Base-by-base conservation (phyloP, 768 basidiomycete species). In the Gymnopilus dilepis region DNA sequence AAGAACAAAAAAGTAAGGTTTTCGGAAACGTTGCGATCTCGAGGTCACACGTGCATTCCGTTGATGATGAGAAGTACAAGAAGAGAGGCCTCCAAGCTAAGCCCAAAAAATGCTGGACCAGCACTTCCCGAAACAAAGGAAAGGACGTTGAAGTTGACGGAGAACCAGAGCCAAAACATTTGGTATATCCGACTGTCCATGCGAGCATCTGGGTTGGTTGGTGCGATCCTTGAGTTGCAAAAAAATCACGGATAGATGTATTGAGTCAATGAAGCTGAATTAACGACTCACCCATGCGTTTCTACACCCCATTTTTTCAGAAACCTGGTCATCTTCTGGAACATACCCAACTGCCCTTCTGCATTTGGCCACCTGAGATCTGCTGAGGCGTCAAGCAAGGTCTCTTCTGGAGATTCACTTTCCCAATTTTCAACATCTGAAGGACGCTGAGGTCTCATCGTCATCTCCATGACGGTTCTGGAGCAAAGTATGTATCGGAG, bases 161-260 rank as follows among this genome's bases (percentile, higher is more conserved):
- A 85, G 67, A 90, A 87, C 89, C 89, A 90, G 4, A 90, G 78
- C 67, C 87, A 87, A 76, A 90, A 90, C 66, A 89, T 73, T 61
- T 90, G 87, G 66, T 83, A 84, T 53, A 84, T 80, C 47, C 83
- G 82, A n/a, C 76, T 81, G 66, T 90, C 88, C 9, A 67, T 78
- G 48, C 88, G 81, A 42, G 83, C 75, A 26, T 81, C 81, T 1
- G 71, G 65, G 0, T 81, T 70, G 1, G 85, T 82, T 4, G 89
- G 89, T 19, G 80, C 70, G 22, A 85, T 88, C 0, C 88, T 86
- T n/a, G n/a, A n/a, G 56, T 30, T 19, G 11, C 22, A n/a, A n/a
- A n/a, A n/a, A n/a, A n/a, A n/a, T n/a, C n/a, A n/a, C n/a, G n/a
- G n/a, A n/a, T n/a, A n/a, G n/a, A n/a, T n/a, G n/a, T n/a, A n/a